Base-by-base conservation (phyloP, 176 grass and related monocot species). In the Raddia distichophylla region DNA sequence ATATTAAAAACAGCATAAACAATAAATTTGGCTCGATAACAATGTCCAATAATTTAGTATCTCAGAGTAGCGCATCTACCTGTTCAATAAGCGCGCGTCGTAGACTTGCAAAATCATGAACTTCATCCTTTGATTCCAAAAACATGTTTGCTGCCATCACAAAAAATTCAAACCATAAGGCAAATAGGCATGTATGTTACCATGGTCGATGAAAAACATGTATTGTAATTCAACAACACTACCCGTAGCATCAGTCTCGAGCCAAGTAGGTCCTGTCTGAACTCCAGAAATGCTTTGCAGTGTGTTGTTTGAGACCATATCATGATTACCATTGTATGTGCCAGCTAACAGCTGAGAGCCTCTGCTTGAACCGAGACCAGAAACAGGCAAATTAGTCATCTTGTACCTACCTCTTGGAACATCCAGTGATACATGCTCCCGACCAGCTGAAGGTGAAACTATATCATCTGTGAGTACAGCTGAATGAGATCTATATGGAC, bases 341-440 rank as follows among this genome's bases (percentile, higher is more conserved):
- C 73, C 79, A 87, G 58, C 72, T 66, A 95, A 82, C 48, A 88
- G 49, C 35, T 89, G 86, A 89, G 86, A 93, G 74, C 80, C 90
- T 92, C 91, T 95, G 86, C 89, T 89, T 80, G 97, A 93, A 87
- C 93, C 93, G 81, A 83, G 81, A 90, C 76, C 80, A 80, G 68
- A 76, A 89, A 75, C 73, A 75, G 74, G 82, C 53, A 85, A 56
- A 83, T 82, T 86, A 84, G 88, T 77, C 2, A 55, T 76, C 56
- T 79, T 89, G 79, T 86, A 91, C 70, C 86, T 93, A 86, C 97
- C 90, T 54, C 90, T 87, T 59, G 70, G 67, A 83, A 73, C 54
- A 91, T 87, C 78, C 55, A 87, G 53, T 16, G 88, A 87, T 64
- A 88, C 42, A 43, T 85, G 77, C 79, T 96, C 93, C 56, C 85